These are phyloP conservation scores for Talaromyces adpressus DNA, from an alignment of 495 filamentous ascomycete genomes.

Conservation along the genomic window DNA sequence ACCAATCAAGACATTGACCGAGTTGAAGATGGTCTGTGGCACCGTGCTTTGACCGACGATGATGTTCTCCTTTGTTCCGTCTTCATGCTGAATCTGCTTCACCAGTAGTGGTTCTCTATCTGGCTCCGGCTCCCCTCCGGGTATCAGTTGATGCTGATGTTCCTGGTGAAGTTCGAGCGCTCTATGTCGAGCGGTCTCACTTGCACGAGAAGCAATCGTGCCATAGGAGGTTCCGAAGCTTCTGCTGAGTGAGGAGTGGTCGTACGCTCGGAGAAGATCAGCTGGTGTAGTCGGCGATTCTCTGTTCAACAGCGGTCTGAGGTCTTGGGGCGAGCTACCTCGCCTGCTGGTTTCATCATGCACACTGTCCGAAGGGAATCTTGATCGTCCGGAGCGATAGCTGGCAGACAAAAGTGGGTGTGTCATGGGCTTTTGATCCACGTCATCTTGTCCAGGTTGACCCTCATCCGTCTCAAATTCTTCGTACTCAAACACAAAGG, in stretches of 20 bases:
- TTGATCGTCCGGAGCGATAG: neutral
- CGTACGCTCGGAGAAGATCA: constrained; percentile 54
- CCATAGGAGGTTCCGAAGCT: constrained; percentile 75
- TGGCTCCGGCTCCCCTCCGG: constrained; percentile 40
- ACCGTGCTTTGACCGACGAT: constrained; percentile 89
- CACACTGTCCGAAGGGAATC: neutral
- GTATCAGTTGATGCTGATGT: constrained; percentile 41
- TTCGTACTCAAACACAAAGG: constrained; percentile 55
- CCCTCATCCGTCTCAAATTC: neutral
- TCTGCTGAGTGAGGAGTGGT: constrained; percentile 58
- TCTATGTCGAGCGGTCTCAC: constrained; percentile 61
- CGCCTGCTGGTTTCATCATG: neutral
- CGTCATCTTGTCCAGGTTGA: neutral
- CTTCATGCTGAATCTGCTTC: constrained; percentile 76
- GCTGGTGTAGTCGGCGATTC: constrained; percentile 34
- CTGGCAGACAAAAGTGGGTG: neutral
- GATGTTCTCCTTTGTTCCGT: constrained; percentile 74
- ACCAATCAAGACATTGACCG: constrained; percentile 90
- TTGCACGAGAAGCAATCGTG: constrained; percentile 61
- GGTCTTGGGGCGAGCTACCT: constrained; percentile 12
- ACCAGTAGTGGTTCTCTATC: constrained; percentile 76
- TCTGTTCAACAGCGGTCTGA: constrained; percentile 20
- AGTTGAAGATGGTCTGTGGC: constrained; percentile 95
- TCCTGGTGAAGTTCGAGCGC: constrained; percentile 66
- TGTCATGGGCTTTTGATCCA: neutral